phyloP scores from a whole-genome alignment of 2,329 filamentous ascomycete genomes.

The Fusarium sp. region DNA sequence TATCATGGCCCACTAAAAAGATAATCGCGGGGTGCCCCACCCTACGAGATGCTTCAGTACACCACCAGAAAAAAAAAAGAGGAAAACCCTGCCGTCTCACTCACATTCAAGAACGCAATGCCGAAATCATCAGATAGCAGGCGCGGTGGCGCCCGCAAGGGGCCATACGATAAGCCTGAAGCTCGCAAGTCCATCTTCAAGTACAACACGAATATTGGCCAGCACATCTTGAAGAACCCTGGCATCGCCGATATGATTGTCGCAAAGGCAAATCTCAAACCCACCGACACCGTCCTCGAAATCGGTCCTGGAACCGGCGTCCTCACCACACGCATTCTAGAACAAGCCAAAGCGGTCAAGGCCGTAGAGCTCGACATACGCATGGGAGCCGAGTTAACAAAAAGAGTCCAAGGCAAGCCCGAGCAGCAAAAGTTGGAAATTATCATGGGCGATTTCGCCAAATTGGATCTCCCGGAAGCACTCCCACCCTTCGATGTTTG shows the following conservation, averaged over 20 bases:
- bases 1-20: not conserved
- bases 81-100: not conserved
- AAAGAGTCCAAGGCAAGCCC: not conserved
- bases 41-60: not conserved
- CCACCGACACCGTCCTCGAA: not conserved
- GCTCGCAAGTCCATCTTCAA: not conserved
- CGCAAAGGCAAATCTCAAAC: not conserved
- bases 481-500: not conserved
- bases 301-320: not conserved
- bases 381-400: not conserved
- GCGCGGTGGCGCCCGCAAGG: not conserved
- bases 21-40: not conserved
- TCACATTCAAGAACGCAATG: not conserved
- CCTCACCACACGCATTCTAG: not conserved
- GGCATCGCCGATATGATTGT: not conserved
- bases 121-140: not conserved
- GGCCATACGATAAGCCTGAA: not conserved
- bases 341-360: not conserved
- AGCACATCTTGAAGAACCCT: not conserved
- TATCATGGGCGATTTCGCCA: not conserved
- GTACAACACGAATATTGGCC: not conserved
- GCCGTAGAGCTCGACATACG: not conserved
- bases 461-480: not conserved
- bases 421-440: not conserved
- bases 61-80: not conserved